Percentiles rank a stretch among this genome's conserved stretches.
Evolutionary conservation across 2,329 filamentous ascomycete species (phyloP).

Genomic region (Hypocreales sp.): DNA sequence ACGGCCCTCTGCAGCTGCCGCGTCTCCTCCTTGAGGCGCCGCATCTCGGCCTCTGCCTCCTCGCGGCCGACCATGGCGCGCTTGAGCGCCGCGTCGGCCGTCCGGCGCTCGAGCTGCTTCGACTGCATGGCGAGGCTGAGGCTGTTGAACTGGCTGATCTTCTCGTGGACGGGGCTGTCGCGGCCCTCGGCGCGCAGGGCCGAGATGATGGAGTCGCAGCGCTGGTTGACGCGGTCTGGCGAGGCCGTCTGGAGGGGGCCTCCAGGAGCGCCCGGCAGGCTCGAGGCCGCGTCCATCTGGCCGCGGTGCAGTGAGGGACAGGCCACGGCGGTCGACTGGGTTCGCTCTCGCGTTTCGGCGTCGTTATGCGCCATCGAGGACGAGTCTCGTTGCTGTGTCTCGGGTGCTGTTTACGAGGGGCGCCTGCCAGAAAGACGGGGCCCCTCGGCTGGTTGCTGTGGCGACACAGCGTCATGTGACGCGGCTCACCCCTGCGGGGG

Average conservation of each 20-base stretch:
- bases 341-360: too few species aligned
- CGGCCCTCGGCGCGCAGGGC: constrained; percentile 24
- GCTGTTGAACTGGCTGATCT: constrained; percentile 59
- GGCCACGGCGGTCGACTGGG: too few species aligned
- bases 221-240: constrained; percentile 46
- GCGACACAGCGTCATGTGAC: constrained; percentile 3
- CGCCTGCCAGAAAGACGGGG: too few species aligned
- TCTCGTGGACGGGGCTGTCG: constrained; percentile 48
- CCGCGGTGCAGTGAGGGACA: too few species aligned
- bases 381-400: too few species aligned
- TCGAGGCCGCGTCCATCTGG: too few species aligned
- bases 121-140: constrained; percentile 45
- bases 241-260: constrained; percentile 45
- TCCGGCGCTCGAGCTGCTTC: constrained; percentile 47
- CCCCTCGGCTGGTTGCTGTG: constrained; percentile 5
- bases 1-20: constrained; percentile 38
- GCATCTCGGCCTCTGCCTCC: constrained; percentile 55
- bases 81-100: constrained; percentile 48
- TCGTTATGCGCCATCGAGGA: too few species aligned
- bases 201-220: constrained; percentile 20
- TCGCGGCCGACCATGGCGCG: constrained; percentile 54
- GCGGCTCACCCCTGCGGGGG: too few species aligned
- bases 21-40: constrained; percentile 45
- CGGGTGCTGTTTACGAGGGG: constrained; percentile 7
- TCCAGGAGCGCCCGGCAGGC: constrained; percentile 13